These are phyloP conservation scores for Ophiocordyceps robertsii DNA, from an alignment of 2,329 filamentous ascomycete genomes.

Conservation along the genomic window DNA sequence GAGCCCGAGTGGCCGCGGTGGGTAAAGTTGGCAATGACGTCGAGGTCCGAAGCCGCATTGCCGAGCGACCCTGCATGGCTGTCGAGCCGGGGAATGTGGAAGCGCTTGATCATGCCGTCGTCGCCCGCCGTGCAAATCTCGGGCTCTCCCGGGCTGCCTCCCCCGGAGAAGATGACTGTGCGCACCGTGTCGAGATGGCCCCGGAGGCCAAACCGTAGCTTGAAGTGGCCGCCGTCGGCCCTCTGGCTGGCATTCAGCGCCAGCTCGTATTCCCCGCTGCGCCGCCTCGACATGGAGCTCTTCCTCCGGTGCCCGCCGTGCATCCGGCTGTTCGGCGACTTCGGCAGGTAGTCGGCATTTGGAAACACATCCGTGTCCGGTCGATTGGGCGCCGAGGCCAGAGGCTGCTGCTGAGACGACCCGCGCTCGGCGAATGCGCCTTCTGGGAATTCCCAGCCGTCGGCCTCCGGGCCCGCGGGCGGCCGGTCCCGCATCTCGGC, in stretches of 20 bases:
- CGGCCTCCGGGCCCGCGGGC: conserved; percentile 36
- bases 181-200: conserved; percentile 91
- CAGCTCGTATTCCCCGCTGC: conserved; percentile 54
- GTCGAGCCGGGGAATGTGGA: conserved; percentile 82
- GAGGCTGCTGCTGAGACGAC: conserved; percentile 24
- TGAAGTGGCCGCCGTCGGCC: conserved; percentile 66
- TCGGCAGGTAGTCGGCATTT: conserved; percentile 63
- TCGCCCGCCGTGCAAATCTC: conserved; percentile 95
- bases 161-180: conserved; percentile 91
- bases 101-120: conserved; percentile 90
- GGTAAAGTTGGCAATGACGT: conserved; percentile 88
- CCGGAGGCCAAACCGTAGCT: conserved; percentile 79
- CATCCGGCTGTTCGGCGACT: conserved; percentile 57
- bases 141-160: conserved; percentile 86
- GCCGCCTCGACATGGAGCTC: conserved; percentile 61
- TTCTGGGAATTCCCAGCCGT: conserved; percentile 92
- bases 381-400: conserved; percentile 41
- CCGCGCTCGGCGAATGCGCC: conserved; percentile 46
- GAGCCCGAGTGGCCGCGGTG: conserved; percentile 88
- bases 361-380: conserved; percentile 86
- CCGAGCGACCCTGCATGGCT: conserved; percentile 27
- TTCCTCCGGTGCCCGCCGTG: conserved; percentile 63
- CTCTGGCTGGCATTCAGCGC: conserved; percentile 40
- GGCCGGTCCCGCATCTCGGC: conserved; percentile 34
- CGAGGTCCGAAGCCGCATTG: conserved; percentile 60